Conservation (phyloP, 495 filamentous ascomycete species). For the Letharia lupina region DNA sequence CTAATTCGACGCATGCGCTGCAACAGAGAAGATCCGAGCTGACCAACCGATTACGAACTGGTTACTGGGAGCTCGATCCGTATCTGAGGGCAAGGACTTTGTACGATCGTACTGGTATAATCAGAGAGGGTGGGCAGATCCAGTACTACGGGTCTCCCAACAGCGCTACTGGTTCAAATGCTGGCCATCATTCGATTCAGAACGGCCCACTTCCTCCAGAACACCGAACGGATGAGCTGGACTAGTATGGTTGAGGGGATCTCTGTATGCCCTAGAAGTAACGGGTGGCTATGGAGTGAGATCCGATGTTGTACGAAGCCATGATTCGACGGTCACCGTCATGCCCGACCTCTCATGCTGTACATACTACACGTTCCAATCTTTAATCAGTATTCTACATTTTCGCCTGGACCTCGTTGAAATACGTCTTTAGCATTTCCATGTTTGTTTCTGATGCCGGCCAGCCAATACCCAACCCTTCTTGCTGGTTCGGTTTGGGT, state of each 20-base stretch:
- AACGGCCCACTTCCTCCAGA: conserved; percentile 26
- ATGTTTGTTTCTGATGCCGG: conserved; percentile 68
- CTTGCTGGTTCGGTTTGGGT: conserved; percentile 80
- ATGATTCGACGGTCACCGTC: not conserved
- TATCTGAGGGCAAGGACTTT: conserved; percentile 63
- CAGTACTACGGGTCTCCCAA: conserved; percentile 52
- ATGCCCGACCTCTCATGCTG: not conserved
- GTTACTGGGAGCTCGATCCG: conserved; percentile 80
- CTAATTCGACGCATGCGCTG: conserved; percentile 26
- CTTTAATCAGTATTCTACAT: conserved; percentile 47
- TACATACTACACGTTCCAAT: conserved; percentile 2
- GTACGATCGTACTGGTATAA: conserved; percentile 67
- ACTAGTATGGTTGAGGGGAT: conserved; percentile 29
- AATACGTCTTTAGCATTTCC: conserved; percentile 70
- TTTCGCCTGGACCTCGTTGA: conserved; percentile 78
- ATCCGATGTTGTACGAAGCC: not conserved
- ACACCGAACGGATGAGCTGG: conserved; percentile 47
- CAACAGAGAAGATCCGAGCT: conserved; percentile 42
- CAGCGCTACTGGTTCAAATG: conserved; percentile 26
- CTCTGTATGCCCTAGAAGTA: not conserved
- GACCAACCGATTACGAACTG: conserved; percentile 52
- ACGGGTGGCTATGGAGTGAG: conserved; percentile 1
- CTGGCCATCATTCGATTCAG: conserved; percentile 20
- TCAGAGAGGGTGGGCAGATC: conserved; percentile 55
- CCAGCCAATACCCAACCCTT: conserved; percentile 79